A percentile compares a stretch with the other conserved stretches of the same genome.
Conservation (phyloP, 2,329 filamentous ascomycete genomes). For the Xylariaceae sp. region DNA sequence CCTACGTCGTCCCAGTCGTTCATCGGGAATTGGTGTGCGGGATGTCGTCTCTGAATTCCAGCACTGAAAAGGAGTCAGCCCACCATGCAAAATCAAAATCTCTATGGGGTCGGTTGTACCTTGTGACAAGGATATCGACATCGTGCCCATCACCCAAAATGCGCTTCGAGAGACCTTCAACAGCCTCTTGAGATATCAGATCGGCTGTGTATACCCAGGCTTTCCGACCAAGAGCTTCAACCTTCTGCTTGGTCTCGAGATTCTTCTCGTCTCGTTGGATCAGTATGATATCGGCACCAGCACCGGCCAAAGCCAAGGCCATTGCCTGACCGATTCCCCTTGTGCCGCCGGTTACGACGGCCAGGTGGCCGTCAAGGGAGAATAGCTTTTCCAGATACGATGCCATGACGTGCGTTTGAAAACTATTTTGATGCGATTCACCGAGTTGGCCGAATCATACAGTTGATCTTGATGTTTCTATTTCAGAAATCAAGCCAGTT, state of each 20-base stretch:
- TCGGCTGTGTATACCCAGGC: constrained; percentile 65
- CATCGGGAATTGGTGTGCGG: constrained; percentile 70
- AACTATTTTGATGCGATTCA: not conserved
- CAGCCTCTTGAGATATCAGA: constrained; percentile 54
- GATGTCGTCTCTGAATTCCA: constrained; percentile 76
- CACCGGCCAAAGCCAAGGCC: constrained; percentile 52
- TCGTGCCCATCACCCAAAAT: constrained; percentile 58
- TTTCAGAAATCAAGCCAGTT: too few relatives aligned
- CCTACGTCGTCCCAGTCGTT: constrained; percentile 71
- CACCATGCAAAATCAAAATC: too few relatives aligned
- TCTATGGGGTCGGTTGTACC: too few relatives aligned
- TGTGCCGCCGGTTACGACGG: constrained; percentile 50
- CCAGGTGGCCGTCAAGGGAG: constrained; percentile 49
- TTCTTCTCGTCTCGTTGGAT: constrained; percentile 42
- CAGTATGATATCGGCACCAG: constrained; percentile 50
- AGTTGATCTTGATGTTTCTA: too few relatives aligned
- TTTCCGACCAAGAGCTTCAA: constrained; percentile 62
- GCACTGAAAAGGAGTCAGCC: constrained; percentile 47
- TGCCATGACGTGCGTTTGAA: constrained; percentile 7
- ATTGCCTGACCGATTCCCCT: constrained; percentile 54
- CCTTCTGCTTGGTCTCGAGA: constrained; percentile 51
- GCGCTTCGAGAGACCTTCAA: constrained; percentile 54
- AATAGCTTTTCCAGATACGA: constrained; percentile 33
- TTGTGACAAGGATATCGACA: constrained; percentile 72
- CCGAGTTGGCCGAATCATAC: not conserved